These are phyloP conservation scores for Colletotrichum sp. DNA, from an alignment of 2,329 filamentous ascomycete genomes.

Conservation along the genomic window DNA sequence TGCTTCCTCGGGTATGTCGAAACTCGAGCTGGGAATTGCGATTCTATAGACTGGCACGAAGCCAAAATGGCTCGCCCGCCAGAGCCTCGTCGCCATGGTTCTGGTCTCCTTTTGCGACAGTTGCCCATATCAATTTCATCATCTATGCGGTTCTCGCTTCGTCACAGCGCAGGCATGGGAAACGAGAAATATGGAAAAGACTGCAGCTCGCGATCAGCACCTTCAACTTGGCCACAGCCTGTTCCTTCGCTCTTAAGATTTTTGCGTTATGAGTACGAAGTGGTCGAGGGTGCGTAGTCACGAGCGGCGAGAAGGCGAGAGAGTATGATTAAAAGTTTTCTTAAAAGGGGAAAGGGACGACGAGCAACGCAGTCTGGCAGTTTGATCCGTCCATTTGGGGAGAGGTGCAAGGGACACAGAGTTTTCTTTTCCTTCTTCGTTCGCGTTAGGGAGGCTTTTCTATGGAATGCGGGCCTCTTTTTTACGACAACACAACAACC, in stretches of 20 bases:
- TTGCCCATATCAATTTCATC: not conserved
- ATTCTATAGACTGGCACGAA: not conserved
- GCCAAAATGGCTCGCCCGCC: not conserved
- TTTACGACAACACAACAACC: not conserved
- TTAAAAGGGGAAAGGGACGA: not conserved
- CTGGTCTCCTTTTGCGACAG: not conserved
- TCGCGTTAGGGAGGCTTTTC: not conserved
- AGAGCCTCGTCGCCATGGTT: not conserved
- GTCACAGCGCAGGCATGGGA: not conserved
- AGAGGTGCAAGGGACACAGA: not conserved
- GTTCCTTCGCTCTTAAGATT: not conserved
- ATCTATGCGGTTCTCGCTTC: not conserved
- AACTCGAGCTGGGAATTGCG: not conserved
- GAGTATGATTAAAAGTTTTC: not conserved
- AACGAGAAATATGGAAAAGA: not conserved
- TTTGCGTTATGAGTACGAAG: not conserved
- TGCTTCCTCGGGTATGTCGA: not conserved
- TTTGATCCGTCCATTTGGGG: not conserved
- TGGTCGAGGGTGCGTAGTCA: not conserved
- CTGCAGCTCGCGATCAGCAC: not conserved
- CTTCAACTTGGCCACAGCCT: not conserved
- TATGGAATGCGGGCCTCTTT: not conserved
- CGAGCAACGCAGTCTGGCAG: not conserved
- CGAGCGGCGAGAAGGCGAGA: not conserved
- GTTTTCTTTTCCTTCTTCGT: not conserved